phyloP scores from a whole-genome alignment of 2,329 filamentous ascomycete genomes.

The Parascedosporium putredinis region DNA sequence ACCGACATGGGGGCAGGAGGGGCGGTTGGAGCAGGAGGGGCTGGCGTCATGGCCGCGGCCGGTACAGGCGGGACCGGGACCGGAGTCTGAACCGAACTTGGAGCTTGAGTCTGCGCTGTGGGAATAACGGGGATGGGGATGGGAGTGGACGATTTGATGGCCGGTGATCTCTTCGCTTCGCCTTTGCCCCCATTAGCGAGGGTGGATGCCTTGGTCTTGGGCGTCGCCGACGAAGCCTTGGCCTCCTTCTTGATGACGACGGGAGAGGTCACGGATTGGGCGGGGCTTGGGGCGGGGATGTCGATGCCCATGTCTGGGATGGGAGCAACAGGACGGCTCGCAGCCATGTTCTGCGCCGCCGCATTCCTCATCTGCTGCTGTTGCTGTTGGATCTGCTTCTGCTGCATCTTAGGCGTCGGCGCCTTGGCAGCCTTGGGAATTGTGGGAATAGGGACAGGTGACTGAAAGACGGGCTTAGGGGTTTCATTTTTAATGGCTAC shows the following conservation, averaged over 20 bases:
- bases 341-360: background rate
- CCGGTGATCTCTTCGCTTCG: constrained; percentile 7
- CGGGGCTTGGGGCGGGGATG: constrained; percentile 16
- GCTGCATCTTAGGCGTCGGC: constrained; percentile 11
- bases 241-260: background rate
- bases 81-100: constrained; percentile 12
- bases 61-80: constrained; percentile 14
- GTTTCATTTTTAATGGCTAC: background rate
- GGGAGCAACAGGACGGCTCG: constrained; percentile 32
- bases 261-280: background rate
- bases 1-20: background rate
- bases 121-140: background rate
- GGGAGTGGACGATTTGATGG: constrained; percentile 1
- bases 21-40: too few species aligned
- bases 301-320: constrained; percentile 48
- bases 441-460: background rate
- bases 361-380: constrained; percentile 9
- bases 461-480: background rate
- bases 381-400: constrained; percentile 13
- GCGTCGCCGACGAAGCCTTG: constrained; percentile 8
- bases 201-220: constrained; percentile 6
- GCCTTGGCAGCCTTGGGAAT: background rate
- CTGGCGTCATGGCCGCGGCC: constrained; percentile 14
- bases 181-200: background rate
- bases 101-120: too few species aligned